phyloP scores from a whole-genome alignment of 2,329 filamentous ascomycete species.

The Arthrobotrys pseudoclavata region DNA sequence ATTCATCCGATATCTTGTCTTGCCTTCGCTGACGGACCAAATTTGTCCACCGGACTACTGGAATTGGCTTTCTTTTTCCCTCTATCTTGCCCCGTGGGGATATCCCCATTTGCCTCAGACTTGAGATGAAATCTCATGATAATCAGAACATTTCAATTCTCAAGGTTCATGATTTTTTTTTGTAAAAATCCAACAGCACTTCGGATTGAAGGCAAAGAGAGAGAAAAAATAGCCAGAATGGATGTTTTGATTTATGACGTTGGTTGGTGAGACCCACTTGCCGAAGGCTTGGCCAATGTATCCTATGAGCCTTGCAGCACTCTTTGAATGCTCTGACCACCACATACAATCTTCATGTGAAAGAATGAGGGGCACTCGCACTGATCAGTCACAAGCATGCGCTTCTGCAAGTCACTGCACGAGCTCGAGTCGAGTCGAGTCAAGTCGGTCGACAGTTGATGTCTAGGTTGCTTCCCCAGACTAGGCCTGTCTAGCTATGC shows the following conservation, averaged over 20 bases:
- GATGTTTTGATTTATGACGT: conserved; percentile 12
- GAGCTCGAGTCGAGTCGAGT: conserved; percentile 18
- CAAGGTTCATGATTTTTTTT: not conserved
- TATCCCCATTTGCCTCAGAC: not conserved
- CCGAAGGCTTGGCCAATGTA: conserved; percentile 39
- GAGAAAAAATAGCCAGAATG: not conserved
- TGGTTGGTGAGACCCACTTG: conserved; percentile 41
- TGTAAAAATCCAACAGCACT: not conserved
- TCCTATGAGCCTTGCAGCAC: conserved; percentile 37
- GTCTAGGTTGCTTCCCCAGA: conserved; percentile 24
- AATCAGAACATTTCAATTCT: conserved; percentile 14
- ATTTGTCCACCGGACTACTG: conserved; percentile 49
- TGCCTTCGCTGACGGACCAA: conserved; percentile 2
- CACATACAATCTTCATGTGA: conserved; percentile 35
- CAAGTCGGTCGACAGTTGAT: conserved; percentile 4
- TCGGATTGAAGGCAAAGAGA: conserved; percentile 25
- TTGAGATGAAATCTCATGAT: conserved; percentile 20
- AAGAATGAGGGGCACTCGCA: not conserved
- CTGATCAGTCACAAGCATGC: not conserved
- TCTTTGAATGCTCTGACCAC: not conserved
- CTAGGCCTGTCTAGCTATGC: conserved; percentile 25
- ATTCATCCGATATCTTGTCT: conserved; percentile 50
- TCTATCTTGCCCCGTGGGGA: not conserved
- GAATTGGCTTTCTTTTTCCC: conserved; percentile 23
- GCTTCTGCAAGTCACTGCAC: conserved; percentile 10